These are phyloP conservation scores for Macaranga tanarius DNA, from an alignment of 441 rosid species.

Conservation along the genomic window DNA sequence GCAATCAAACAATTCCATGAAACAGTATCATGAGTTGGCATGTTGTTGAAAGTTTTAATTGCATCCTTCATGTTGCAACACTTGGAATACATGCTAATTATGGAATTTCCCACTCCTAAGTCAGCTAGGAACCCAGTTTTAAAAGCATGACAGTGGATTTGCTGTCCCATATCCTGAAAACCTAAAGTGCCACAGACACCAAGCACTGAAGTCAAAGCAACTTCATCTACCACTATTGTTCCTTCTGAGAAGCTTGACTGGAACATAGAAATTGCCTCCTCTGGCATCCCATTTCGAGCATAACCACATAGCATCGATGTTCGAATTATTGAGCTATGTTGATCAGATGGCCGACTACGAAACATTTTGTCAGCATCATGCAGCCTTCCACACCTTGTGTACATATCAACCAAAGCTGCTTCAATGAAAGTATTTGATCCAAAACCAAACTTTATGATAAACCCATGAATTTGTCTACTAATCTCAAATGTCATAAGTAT, in stretches of 20 bases:
- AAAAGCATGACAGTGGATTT: slow-evolving; percentile 60
- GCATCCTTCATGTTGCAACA: slow-evolving; percentile 50
- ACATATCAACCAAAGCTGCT: slow-evolving; percentile 77
- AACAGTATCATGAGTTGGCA: slow-evolving; percentile 52
- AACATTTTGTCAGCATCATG: slow-evolving; percentile 67
- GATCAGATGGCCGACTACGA: slow-evolving; percentile 46
- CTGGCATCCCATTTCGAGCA: slow-evolving; percentile 67
- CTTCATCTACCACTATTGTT: slow-evolving; percentile 53
- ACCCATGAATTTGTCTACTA: slow-evolving; percentile 76
- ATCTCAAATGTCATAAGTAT: slow-evolving; percentile 37
- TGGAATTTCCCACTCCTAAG: slow-evolving; percentile 58
- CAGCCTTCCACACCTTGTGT: slow-evolving; percentile 77
- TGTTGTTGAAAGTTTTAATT: slow-evolving; percentile 45
- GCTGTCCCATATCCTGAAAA: slow-evolving; percentile 61
- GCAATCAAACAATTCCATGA: slow-evolving; percentile 80
- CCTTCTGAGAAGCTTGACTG: slow-evolving; percentile 36
- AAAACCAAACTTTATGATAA: slow-evolving; percentile 59
- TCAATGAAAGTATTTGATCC: slow-evolving; percentile 54
- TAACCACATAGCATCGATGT: slow-evolving; percentile 77
- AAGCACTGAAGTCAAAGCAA: slow-evolving; percentile 52
- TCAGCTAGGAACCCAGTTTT: slow-evolving; percentile 55
- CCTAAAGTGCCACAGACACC: slow-evolving; percentile 76
- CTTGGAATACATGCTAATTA: slow-evolving; percentile 72
- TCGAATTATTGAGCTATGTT: slow-evolving; percentile 42
- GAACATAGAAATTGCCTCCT: slow-evolving; percentile 61